A percentile compares a stretch with the other conserved stretches of the same genome.
Evolutionary conservation across 1,139 yeast genomes (phyloP).

Genomic region (Magnusiomyces sp.): DNA sequence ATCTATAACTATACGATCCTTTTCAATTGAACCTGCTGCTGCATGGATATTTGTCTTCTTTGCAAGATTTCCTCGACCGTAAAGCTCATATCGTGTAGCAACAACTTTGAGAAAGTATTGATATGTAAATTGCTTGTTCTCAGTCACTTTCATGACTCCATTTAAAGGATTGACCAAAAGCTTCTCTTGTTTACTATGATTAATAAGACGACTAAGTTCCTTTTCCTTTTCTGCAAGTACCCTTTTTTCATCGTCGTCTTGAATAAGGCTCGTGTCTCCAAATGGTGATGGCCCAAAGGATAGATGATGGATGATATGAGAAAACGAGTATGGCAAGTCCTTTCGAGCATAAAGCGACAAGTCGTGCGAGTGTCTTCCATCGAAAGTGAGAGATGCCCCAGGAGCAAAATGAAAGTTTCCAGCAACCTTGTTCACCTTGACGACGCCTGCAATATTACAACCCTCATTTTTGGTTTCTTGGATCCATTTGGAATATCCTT

Average conservation of each 20-base stretch:
- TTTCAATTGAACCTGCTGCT: constrained; percentile 23
- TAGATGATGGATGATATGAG: constrained; percentile 69
- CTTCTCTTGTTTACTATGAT: constrained; percentile 14
- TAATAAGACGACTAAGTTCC: neutral
- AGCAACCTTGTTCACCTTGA: constrained; percentile 72
- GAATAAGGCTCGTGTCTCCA: too few relatives aligned
- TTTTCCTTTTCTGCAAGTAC: too few relatives aligned
- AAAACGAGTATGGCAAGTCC: constrained; percentile 47
- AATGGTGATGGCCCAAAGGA: constrained; percentile 55
- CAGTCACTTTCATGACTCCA: constrained; percentile 37
- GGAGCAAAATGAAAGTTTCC: constrained; percentile 96
- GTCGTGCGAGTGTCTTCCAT: constrained; percentile 65
- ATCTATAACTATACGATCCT: constrained; percentile 42
- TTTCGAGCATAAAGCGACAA: constrained; percentile 56
- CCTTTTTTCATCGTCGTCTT: constrained; percentile 19
- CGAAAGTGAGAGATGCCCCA: constrained; percentile 58
- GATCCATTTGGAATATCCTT: constrained; percentile 65
- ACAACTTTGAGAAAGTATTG: constrained; percentile 85
- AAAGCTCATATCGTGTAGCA: constrained; percentile 72
- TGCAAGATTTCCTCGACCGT: too few relatives aligned
- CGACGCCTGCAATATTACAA: constrained; percentile 73
- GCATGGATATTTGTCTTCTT: too few relatives aligned
- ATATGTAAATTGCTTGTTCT: constrained; percentile 54
- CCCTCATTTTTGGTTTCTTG: constrained; percentile 66
- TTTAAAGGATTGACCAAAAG: constrained; percentile 66